A percentile compares a stretch with the other conserved stretches of the same genome.
Conservation (phyloP, 305 asterid genomes). For the Fraxinus velutina region DNA sequence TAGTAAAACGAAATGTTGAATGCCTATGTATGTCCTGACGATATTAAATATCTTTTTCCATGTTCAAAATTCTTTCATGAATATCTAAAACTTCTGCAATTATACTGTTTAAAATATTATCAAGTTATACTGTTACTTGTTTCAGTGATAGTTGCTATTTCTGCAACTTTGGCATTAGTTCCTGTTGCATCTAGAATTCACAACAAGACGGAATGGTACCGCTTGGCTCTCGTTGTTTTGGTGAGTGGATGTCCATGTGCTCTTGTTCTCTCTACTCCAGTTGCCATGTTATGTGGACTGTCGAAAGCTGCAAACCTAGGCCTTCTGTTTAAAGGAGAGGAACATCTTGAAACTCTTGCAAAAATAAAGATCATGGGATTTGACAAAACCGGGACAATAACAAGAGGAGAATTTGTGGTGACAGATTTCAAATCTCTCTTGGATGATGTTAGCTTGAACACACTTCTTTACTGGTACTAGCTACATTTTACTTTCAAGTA, state of each 20-base stretch:
- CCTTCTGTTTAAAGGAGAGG: conserved; percentile 77
- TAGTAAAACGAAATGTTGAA: not conserved
- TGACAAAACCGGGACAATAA: conserved; percentile 88
- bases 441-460: conserved; percentile 36
- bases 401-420: conserved; percentile 73
- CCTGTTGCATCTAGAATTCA: conserved; percentile 49
- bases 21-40: not conserved
- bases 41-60: not conserved
- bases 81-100: conserved; percentile 36
- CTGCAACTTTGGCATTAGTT: conserved; percentile 51
- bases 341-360: conserved; percentile 70
- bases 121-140: not conserved
- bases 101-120: not conserved
- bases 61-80: not conserved
- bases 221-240: conserved; percentile 65
- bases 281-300: conserved; percentile 80
- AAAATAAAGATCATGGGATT: conserved; percentile 64
- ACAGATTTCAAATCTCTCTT: conserved; percentile 51
- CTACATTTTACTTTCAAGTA: not conserved
- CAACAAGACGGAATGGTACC: conserved; percentile 58
- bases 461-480: conserved; percentile 59
- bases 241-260: conserved; percentile 94
- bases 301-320: conserved; percentile 83
- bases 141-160: conserved; percentile 37
- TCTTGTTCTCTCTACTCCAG: conserved; percentile 85